Base-by-base conservation (phyloP, 441 rosid genomes). In the Isatis lusitanica region DNA sequence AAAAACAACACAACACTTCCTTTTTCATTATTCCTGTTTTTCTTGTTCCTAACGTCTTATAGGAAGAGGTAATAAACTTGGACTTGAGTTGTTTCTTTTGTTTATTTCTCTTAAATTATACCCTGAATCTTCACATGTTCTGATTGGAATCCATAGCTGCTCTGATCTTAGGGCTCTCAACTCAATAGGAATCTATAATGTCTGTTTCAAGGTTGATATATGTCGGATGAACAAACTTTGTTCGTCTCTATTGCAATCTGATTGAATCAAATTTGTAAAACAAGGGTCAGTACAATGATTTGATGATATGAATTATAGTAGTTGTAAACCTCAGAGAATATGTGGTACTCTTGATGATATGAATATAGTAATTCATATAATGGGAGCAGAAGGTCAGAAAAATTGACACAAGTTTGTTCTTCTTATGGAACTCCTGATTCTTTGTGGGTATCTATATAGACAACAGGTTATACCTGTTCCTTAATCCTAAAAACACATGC, bases 121-220 rank as follows among this genome's bases (percentile, higher is more conserved):
- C 47, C 64, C 71, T 71, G 85, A 89, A 83, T 63, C 85, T 42
- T 40, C 87, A 13, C 3, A 26, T 92, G 90, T 91, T 89, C 83
- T 66, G 53, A 76, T 46, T 89, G 88, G 93, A 85, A 89, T 9
- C 1, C 13, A 33, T 56, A 30, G 61, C 21, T 31, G 4, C 24
- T 15, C 12, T 15, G 10, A 33, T 57, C 8, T 53, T 13, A 53
- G 36, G 16, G 16, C 16, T 52, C 9, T 13, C 28, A 26, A 53
- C 36, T 52, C 17, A n/a, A 13, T 13, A 24, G 16, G 61, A 31
- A 31, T 16, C 24, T 9, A 46, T 26, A 47, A 50, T 31, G 30
- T 12, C 5, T 63, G 9, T n/a, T 62, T 7, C 35, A 24, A 26
- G 52, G 5, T 62, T 43, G 9, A 62, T n/a, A n/a, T n/a, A n/a